Conservation (phyloP, 1,284 basidiomycete species). For the Leucoagaricus sp. region DNA sequence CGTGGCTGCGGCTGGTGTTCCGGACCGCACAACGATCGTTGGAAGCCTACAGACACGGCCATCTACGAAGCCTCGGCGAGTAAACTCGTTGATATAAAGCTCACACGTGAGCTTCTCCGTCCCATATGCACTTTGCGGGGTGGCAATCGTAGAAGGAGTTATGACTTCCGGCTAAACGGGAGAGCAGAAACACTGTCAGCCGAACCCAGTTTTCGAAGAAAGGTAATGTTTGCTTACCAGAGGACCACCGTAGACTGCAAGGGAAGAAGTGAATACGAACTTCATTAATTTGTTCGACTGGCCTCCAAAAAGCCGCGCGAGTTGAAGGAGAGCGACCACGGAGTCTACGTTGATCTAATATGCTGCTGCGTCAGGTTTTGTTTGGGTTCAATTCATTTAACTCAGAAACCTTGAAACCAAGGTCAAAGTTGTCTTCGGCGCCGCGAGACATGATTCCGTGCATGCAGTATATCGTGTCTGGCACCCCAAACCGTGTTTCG, state of each 20-base stretch:
- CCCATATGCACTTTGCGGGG: constrained; percentile 61
- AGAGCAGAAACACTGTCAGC: too few relatives aligned
- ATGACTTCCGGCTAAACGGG: constrained; percentile 55
- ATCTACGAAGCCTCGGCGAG: constrained; percentile 60
- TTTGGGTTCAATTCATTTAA: not conserved
- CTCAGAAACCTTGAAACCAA: constrained; percentile 12
- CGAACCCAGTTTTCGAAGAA: too few relatives aligned
- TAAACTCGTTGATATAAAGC: constrained; percentile 64
- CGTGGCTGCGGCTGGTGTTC: constrained; percentile 56
- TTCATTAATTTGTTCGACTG: constrained; percentile 43
- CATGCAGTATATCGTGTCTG: constrained; percentile 15
- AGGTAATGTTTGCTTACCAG: constrained; percentile 36
- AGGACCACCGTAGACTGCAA: constrained; percentile 69
- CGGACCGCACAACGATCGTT: constrained; percentile 62
- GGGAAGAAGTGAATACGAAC: constrained; percentile 64
- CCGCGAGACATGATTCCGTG: constrained; percentile 15
- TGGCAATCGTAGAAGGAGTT: constrained; percentile 52
- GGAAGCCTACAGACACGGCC: constrained; percentile 64
- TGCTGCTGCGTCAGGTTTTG: not conserved
- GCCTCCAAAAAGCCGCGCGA: constrained; percentile 33
- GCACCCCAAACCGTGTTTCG: constrained; percentile 6
- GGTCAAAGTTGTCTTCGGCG: constrained; percentile 14
- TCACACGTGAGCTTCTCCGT: constrained; percentile 59
- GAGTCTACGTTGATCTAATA: constrained; percentile 55
- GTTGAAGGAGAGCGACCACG: constrained; percentile 52